Base-by-base conservation (phyloP, 768 basidiomycete genomes). In the Suillus subalutaceus region DNA sequence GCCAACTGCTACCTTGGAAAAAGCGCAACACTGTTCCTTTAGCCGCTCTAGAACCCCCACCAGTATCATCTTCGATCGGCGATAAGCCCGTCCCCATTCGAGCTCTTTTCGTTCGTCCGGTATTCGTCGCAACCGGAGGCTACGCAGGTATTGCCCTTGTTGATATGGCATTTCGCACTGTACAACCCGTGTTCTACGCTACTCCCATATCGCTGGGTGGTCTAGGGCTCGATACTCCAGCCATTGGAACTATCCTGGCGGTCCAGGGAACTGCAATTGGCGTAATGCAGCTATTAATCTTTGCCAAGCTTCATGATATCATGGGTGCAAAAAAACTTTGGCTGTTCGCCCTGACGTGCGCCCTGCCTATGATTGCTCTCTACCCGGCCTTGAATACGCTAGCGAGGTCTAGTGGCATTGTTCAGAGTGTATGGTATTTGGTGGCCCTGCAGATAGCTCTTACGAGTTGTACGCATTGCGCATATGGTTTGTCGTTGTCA, bases 301-400 rank as follows among this genome's bases (percentile, higher is more conserved):
- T 90, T 70, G 83, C 88, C 20, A 75, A 72, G 46, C 76, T 88
- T 10, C 82, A 87, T 67, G 80, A 84, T 48, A 74, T 77, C 0
- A 84, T 80, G 69, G 90, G 90, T 20, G 82, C 87, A 44, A 88
- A 86, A 74, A 81, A 74, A 20, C 76, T 86, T 2, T 91, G 87
- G 72, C 72, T 85, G n/a, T 66, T 72, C 38, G 87, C 88, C 44
- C 74, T 90, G 41, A 71, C 76, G 6, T 78, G 83, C 30, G 80
- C 80, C 46, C 62, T 90, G 18, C 86, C 88, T 3, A 72, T 84
- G 48, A 69, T 82, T 64, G 72, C 75, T n/a, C 67, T 82, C 10
- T 83, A 84, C 69, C 85, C 86, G 3, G 67, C 75, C 26, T 81
- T 82, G 18, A 84, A 81, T 64, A 32, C 73, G 1, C 65, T 76